Evolutionary conservation across 768 basidiomycete species (phyloP).

Genomic region (Boletus tomentosulus): DNA sequence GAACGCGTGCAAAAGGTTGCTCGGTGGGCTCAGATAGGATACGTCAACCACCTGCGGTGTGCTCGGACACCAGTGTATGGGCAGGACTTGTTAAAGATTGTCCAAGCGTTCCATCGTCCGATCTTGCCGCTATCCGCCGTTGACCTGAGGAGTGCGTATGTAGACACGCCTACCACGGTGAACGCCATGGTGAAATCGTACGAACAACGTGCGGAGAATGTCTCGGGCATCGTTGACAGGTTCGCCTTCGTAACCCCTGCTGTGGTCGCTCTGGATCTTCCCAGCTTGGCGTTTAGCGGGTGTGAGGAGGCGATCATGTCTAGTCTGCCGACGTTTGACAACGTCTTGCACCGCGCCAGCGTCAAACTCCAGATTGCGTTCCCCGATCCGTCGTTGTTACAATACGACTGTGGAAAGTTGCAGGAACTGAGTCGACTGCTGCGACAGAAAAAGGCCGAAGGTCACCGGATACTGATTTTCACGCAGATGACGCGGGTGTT

Average conservation of each 20-base stretch:
- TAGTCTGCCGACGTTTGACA: slow-evolving; percentile 54
- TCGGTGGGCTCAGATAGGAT: slow-evolving; percentile 67
- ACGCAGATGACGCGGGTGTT: slow-evolving; percentile 96
- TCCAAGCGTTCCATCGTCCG: slow-evolving; percentile 37
- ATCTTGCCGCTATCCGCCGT: slow-evolving; percentile 50
- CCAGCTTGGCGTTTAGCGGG: slow-evolving; percentile 55
- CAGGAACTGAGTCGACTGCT: slow-evolving; percentile 79
- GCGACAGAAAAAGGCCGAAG: slow-evolving; percentile 78
- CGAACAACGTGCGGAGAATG: slow-evolving; percentile 49
- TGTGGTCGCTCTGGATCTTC: slow-evolving; percentile 72
- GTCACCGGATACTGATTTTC: slow-evolving; percentile 90
- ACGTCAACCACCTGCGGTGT: slow-evolving; percentile 75
- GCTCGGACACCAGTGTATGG: slow-evolving; percentile 40
- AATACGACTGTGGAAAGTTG: slow-evolving; percentile 96
- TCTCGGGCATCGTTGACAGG: slow-evolving; percentile 50
- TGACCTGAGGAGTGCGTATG: slow-evolving; percentile 35
- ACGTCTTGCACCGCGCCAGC: slow-evolving; percentile 60
- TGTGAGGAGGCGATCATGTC: slow-evolving; percentile 24
- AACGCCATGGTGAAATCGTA: slow-evolving; percentile 63
- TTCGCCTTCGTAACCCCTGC: slow-evolving; percentile 83
- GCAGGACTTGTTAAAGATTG: slow-evolving; percentile 42
- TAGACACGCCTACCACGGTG: slow-evolving; percentile 40
- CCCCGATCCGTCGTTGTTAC: slow-evolving; percentile 82
- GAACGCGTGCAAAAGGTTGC: slow-evolving; percentile 48
- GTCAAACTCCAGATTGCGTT: slow-evolving; percentile 93